A percentile compares a stretch with the other conserved stretches of the same genome.
Evolutionary conservation across 257 asterid genomes (phyloP).

Genomic region (Ilex aquifolium): DNA sequence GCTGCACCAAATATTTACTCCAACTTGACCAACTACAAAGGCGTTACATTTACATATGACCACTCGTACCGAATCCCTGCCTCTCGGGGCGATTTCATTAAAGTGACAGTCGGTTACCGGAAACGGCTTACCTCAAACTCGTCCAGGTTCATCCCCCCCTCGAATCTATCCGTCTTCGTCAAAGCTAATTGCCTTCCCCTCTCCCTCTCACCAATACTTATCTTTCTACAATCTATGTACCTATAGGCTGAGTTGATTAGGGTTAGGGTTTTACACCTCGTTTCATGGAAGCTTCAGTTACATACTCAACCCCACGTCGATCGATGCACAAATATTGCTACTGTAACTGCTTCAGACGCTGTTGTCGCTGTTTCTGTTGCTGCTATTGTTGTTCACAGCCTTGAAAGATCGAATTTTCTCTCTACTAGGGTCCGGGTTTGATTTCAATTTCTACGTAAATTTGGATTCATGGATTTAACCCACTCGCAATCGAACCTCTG

Average conservation of each 20-base stretch:
- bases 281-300: constrained; percentile 19
- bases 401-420: constrained; percentile 5
- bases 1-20: too few relatives aligned
- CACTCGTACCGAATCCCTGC: too few relatives aligned
- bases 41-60: too few relatives aligned
- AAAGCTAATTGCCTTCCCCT: constrained; percentile 20
- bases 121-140: constrained; percentile 10
- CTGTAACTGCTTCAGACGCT: constrained; percentile 12
- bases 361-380: constrained; percentile 23
- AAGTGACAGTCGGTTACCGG: constrained; percentile 20
- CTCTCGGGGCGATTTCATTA: constrained; percentile 1
- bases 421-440: constrained; percentile 1
- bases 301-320: constrained; percentile 13
- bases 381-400: constrained; percentile 4
- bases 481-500: constrained; percentile 47
- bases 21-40: too few relatives aligned
- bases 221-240: not conserved
- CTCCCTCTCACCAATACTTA: constrained; percentile 9
- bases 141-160: constrained; percentile 46
- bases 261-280: not conserved
- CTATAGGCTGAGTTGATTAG: not conserved
- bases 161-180: constrained; percentile 31
- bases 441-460: constrained; percentile 4
- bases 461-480: constrained; percentile 51
- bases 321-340: constrained; percentile 1